A percentile compares a stretch with the other conserved stretches of the same genome.
Conservation (phyloP, 2,329 filamentous ascomycete species). For the Cladophialophora immunda region DNA sequence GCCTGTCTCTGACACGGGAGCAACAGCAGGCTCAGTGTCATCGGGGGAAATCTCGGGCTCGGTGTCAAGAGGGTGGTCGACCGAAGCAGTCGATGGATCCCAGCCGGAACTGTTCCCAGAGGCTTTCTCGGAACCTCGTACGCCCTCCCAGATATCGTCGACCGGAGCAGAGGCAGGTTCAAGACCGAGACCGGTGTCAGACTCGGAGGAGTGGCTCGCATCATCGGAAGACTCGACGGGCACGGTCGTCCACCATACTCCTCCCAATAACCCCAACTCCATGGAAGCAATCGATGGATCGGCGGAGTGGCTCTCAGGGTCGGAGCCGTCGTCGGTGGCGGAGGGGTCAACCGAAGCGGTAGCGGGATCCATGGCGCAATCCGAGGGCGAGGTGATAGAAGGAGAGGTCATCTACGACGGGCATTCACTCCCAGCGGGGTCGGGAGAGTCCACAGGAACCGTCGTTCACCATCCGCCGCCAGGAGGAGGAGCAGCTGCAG, state of each 20-base stretch:
- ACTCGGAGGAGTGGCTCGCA: neutral
- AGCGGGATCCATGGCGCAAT: neutral
- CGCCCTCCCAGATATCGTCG: neutral
- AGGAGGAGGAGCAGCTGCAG: neutral
- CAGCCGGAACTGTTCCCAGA: neutral
- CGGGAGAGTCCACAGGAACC: neutral
- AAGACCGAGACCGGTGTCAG: neutral
- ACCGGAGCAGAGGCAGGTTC: neutral
- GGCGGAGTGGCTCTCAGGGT: neutral
- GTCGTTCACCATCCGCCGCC: neutral
- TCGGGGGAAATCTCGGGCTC: neutral
- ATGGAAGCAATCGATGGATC: neutral
- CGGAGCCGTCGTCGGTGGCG: neutral
- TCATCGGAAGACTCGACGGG: neutral
- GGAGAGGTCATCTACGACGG: conserved; percentile 3
- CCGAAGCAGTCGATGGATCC: neutral
- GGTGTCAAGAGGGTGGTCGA: neutral
- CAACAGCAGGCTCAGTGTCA: neutral
- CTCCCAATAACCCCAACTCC: neutral
- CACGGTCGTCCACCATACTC: conserved; percentile 1
- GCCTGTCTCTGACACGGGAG: neutral
- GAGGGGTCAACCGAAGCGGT: neutral
- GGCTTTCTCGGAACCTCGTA: neutral
- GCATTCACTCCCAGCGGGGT: neutral
- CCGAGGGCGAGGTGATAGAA: neutral